Evolutionary conservation across 768 basidiomycete species (phyloP), one percentile per base, ranked within the genome.

Genomic region (Xerocomus spinulosus): DNA sequence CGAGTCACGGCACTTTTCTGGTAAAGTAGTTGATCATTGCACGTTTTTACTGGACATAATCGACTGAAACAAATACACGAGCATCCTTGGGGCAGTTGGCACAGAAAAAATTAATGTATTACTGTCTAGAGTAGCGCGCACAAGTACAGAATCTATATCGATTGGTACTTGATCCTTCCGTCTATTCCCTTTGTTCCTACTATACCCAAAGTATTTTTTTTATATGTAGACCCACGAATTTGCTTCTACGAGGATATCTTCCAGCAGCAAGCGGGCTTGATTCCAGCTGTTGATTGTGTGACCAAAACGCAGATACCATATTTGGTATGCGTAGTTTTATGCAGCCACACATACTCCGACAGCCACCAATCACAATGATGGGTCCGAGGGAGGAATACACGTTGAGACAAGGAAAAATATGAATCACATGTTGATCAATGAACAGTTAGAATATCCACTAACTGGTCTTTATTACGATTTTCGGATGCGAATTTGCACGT

Each of bases 1-100:
- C 63, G 15, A n/a, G 66, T 67, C 66, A 67, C 66, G 49, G 43
- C 42, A 56, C 66, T 29, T 45, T 64, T 62, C 58, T 51, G 49
- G 60, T 64, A 62, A 62, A 50, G 62, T 64, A 62, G 60, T 64
- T 62, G 60, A 62, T 62, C 60, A 62, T 63, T 61, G 60, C 51
- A 44, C 49, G 35, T 64, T 63, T 61, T 61, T 49, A 44, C 49
- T 36, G 46, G 52, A 25, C 34, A 61, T 45, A 34, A 48, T 61
- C 50, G 38, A 49, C 48, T 37, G n/a, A 43, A 52, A 14, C 30
- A 37, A 25, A 39, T 12, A 30, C 21, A 20, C 25, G 4, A 5
- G 21, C 4, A 6, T 36, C 15, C n/a, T 9, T 14, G 30, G 12
- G 26, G n/a, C 24, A 38, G 21, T 26, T 18, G 34, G 18, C 26